phyloP scores from a whole-genome alignment of 805 yeast species.

The Candida lessepsii region DNA sequence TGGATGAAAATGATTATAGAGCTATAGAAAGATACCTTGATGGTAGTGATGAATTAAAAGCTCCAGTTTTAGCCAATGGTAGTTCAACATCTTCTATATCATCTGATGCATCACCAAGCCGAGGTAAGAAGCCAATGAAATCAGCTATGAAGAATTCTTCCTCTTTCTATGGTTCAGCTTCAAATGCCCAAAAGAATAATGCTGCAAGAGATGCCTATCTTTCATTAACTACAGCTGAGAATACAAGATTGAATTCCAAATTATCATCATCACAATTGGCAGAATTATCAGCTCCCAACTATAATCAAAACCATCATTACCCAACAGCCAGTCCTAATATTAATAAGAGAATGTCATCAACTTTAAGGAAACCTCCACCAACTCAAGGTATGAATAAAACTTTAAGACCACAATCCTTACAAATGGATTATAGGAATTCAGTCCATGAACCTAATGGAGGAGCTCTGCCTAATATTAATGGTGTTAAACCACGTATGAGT shows the following conservation, averaged over 20 bases:
- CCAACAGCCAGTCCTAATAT: slow-evolving; percentile 10
- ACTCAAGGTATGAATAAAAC: slow-evolving; percentile 19
- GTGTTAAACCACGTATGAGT: slow-evolving; percentile 24
- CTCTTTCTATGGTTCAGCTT: slow-evolving; percentile 19
- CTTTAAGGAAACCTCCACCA: slow-evolving; percentile 28
- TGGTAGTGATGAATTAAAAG: slow-evolving; percentile 17
- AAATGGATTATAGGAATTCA: slow-evolving; percentile 9
- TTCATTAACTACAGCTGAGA: slow-evolving; percentile 74
- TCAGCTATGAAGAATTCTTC: slow-evolving; percentile 50
- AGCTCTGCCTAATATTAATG: slow-evolving; percentile 4
- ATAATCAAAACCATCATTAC: slow-evolving; percentile 16
- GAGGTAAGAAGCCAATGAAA: slow-evolving; percentile 42
- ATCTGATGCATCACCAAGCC: slow-evolving; percentile 27
- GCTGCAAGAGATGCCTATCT: slow-evolving; percentile 65
- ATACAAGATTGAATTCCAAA: slow-evolving; percentile 70
- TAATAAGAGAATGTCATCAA: slow-evolving; percentile 23
- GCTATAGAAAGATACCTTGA: slow-evolving; percentile 3
- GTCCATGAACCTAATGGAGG: not conserved
- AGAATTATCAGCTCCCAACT: slow-evolving; percentile 18
- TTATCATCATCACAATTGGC: slow-evolving; percentile 42
- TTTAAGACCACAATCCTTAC: slow-evolving; percentile 35
- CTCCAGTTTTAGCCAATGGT: slow-evolving; percentile 20
- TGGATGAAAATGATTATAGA: not conserved
- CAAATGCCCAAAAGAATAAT: slow-evolving; percentile 15
- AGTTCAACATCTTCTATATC: slow-evolving; percentile 33